Base-by-base conservation (phyloP, 2,329 filamentous ascomycete genomes). In the Rutstroemia sydowiana region DNA sequence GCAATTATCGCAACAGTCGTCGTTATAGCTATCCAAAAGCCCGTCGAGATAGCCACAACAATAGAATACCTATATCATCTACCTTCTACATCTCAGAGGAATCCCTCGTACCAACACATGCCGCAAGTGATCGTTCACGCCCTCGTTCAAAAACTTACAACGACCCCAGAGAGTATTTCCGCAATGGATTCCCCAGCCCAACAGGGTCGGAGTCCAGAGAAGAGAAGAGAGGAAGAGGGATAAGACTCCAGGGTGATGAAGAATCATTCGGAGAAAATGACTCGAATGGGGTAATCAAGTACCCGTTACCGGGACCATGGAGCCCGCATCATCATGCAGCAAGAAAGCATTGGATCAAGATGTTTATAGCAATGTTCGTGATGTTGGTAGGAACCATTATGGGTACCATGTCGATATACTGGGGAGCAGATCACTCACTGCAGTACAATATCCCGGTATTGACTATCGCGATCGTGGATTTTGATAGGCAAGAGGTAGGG, bases 401-500 rank as follows among this genome's bases (percentile, higher is more conserved):
- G 48, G 57, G 57, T 3, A 56, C 57, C 5, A 42, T 59, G 26
- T 57, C 55, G 2, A 48, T 59, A 14, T 57, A 59, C 32, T 59
- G 57, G 57, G 53, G 53, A 10, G 57, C 48, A 4, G 57, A 57
- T 18, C 51, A 57, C 32, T 52, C 48, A 2, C 30, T 59, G 2
- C 51, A 54, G 16, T 55, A 49, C 37, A 59, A 55, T 14, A 20
- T 59, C 14, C 53, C 51, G 3, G 51, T 56, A 3, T 56, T 57
- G 13, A 57, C 56, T 2, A 48, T 57, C 11, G 51, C 57, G 2
- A 48, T 59, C 3, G 56, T 59, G 23, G 54, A 59, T 48, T 59
- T 59, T 36, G 57, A 59, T 31, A 44, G 51, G 20, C 54, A 49
- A 5, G 56, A 55, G 32, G 52, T 59, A 7, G 57, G 54, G 3